Evolutionary conservation across 2,329 filamentous ascomycete species (phyloP).

Genomic region (Fusarium globosum): DNA sequence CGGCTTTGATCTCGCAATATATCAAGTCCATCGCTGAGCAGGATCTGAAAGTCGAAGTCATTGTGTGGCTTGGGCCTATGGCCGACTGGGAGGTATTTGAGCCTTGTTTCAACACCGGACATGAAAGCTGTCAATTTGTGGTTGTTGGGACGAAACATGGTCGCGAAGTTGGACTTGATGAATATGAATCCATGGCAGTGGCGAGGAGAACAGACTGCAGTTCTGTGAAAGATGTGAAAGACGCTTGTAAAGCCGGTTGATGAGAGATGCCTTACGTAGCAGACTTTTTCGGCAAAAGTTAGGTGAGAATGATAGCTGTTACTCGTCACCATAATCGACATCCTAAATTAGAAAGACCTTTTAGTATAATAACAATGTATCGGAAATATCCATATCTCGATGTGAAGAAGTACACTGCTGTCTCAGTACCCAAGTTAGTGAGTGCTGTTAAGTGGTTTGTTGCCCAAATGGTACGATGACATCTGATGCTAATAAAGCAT

Average conservation of each 20-base stretch:
- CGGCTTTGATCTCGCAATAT: slow-evolving; percentile 44
- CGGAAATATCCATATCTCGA: not conserved
- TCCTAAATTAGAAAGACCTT: too few relatives aligned
- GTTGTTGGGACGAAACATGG: slow-evolving; percentile 22
- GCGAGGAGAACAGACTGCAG: not conserved
- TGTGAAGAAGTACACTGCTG: not conserved
- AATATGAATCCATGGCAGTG: slow-evolving; percentile 40
- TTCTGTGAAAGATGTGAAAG: not conserved
- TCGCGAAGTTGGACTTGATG: slow-evolving; percentile 30
- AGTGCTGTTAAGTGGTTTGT: not conserved
- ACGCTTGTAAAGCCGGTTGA: not conserved
- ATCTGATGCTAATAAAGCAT: not conserved
- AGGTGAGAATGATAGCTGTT: not conserved
- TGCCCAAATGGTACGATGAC: not conserved
- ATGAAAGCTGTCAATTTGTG: slow-evolving; percentile 5
- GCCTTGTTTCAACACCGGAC: slow-evolving; percentile 25
- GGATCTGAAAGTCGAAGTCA: slow-evolving; percentile 4
- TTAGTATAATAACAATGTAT: not conserved
- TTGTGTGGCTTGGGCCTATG: slow-evolving; percentile 44
- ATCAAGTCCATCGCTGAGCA: slow-evolving; percentile 18
- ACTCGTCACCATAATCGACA: too few relatives aligned
- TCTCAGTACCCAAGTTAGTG: not conserved
- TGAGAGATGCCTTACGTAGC: not conserved
- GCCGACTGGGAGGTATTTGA: slow-evolving; percentile 44
- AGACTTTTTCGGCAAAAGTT: not conserved